Base-by-base conservation (phyloP, 768 basidiomycete genomes). In the Chalciporus piperatus region DNA sequence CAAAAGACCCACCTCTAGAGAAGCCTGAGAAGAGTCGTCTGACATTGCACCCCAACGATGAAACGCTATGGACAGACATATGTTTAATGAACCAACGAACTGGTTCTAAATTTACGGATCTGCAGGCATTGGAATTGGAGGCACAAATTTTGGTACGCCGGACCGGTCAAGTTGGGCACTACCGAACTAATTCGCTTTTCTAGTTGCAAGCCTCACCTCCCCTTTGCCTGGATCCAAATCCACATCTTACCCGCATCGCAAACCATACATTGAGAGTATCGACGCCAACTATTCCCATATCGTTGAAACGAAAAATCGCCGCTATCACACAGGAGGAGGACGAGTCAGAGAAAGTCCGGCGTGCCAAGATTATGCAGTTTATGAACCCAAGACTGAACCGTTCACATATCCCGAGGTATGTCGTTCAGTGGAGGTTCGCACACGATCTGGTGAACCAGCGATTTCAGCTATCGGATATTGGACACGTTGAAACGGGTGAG, bases 21-120 rank as follows among this genome's bases (percentile, higher is more conserved):
- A 79, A 76, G 55, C 82, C 84, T 2, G 79, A 83, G 55, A 73
- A 69, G 55, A 84, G 84, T 45, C 85, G 87, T 45, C 84, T 87
- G 11, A 83, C 91, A 12, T 79, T 93, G 20, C 85, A 86, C 51
- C 87, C 90, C 16, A 91, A 81, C 54, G 70, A 81, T 12, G 91
- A 92, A 68, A 86, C 86, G 0, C 65, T 90, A 23, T 93, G 85
- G 80, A 79, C 86, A 5, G 90, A 93, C 66, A 76, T 92, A 10
- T 89, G 89, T 65, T 66, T 80, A 5, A 66, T 89, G 61, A 87
- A 83, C 61, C 74, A 81, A 62, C 81, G 79, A 52, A 57, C 71
- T 13, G 82, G 80, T 2, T 63, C 62, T 16, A 81, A 75, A 54
- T 89, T 87, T 81, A 78, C 85, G 3, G 91, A 93, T 62, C 70